Base-by-base conservation (phyloP, 208 protist genomes). In the Leishmania amazonensis region DNA sequence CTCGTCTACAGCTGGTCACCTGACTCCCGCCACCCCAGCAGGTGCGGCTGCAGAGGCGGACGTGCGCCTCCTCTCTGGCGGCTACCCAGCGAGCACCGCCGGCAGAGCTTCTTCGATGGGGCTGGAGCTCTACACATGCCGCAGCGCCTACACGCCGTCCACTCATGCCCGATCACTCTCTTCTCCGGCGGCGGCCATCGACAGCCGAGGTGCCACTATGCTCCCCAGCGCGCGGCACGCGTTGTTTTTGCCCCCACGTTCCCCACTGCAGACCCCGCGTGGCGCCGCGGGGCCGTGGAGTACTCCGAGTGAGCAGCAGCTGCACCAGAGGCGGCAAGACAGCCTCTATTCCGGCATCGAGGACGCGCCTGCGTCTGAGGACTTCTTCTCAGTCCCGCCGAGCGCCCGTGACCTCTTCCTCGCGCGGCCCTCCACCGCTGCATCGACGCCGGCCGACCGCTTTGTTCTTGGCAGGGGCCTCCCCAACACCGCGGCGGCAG, bases 371-470 rank as follows among this genome's bases (percentile, higher is more conserved):
- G 71, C 71, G 45, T 85, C 81, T 3, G 81, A 85, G 21, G 40
- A 28, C 17, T 80, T 85, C 71, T 81, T 85, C 71, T 81, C 77
- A 24, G 76, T 81, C 42, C 45, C 57, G 15, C 60, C 47, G 19
- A 85, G 60, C 35, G 28, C 71, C 9, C 5, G 67, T 6, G 60
- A 81, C 58, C 54, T 84, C 6, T 81, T 85, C 47, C 76, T 81
- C 2, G 81, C 81, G 58, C 71, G 72, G 17, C 49, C 75, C 21
- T 80, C 76, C 47, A 47, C 76, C 21, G 53, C 81, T 11, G 67
- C 78, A 21, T 58, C 75, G 38, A 65, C 75, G 68, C 57, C 21
- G 40, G 76, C 65, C 40, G 62, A 31, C 40, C 35, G 75, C 53
- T 54, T 53, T 49, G 49, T 54, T 24, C n/a, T 49, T 11, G 75